Conservation (phyloP, 257 asterid genomes). For the Osmanthus fragrans region DNA sequence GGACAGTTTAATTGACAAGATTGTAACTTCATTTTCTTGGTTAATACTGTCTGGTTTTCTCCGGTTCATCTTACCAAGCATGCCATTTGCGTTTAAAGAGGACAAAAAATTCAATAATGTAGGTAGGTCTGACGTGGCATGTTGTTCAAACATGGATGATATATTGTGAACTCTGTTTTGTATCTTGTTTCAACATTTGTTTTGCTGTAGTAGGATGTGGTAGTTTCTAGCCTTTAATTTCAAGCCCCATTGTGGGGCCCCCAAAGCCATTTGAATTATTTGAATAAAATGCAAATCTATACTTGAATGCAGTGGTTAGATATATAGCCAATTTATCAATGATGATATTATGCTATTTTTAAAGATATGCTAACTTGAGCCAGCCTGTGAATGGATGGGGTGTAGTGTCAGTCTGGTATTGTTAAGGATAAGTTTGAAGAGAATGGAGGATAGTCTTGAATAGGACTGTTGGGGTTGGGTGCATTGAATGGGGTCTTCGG, state of each 20-base stretch:
- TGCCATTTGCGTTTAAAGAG: neutral
- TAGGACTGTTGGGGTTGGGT: too few species aligned
- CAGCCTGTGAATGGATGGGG: too few species aligned
- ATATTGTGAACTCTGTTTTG: neutral
- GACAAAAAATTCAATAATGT: neutral
- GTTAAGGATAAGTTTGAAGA: too few species aligned
- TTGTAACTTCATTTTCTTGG: neutral
- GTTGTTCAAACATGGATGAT: constrained; percentile 21
- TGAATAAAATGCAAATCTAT: too few species aligned
- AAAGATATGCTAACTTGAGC: too few species aligned
- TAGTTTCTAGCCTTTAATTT: neutral
- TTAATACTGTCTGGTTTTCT: neutral
- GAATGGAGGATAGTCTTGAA: too few species aligned
- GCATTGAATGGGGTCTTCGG: too few species aligned
- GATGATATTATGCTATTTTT: too few species aligned
- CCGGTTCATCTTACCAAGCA: neutral
- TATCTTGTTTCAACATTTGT: neutral
- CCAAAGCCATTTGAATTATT: neutral
- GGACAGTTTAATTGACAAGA: neutral
- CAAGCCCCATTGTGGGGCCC: neutral
- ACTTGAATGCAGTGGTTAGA: neutral
- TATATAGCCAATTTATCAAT: neutral
- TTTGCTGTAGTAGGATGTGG: constrained; percentile 9
- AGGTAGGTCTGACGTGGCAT: constrained; percentile 27
- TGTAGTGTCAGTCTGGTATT: too few species aligned